Base-by-base conservation (phyloP, 2,329 filamentous ascomycete species). In the Dactylellina cionopaga region DNA sequence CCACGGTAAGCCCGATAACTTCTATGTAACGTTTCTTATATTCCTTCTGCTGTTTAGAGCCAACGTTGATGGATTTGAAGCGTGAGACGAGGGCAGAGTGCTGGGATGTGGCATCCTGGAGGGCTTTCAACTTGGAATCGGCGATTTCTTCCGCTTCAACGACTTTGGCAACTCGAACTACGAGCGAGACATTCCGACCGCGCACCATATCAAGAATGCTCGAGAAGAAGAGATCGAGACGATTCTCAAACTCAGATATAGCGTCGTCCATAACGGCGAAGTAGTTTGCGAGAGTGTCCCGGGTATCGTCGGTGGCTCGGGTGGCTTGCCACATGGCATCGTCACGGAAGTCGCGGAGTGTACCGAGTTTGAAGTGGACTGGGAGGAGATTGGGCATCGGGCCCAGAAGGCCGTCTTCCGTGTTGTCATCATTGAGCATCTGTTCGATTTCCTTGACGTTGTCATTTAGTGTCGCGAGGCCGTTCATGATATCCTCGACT, bases 131-230 rank as follows among this genome's bases (percentile, higher is more conserved):
- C 75, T 93, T 90, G 81, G 92, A 90, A 80, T 99, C 95, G 78
- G 93, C 96, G 84, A 93, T 95, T 83, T 99, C 95, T 80, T 99
- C 95, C 29, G 93, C 92, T 79, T 96, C 91, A 74, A 99, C 93
- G 63, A 99, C 89, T 72, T 98, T 85, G 7, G 94, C 95, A 74
- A 99, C 86, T 44, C 95, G 88, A 47, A 98, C 95, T 10, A 99
- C 91, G 78, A 98, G 85, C 33, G 92, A 90, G 75, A 91, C 90
- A 79, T 97, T 96, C 74, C 93, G 93, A 39, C 89, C 86, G 77
- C 95, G 89, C 22, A 99, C 89, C 33, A 98, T 84, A 74, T 89
- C 90, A 76, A 99, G 95, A 68, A 99, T 83, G 78, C 95, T 96
- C 81, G 96, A 87, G 74, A 93, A 96, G 47, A 96, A 88, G 19